These are phyloP conservation scores for Vigna reflexopilosa DNA, from an alignment of 306 rosid genomes.

Conservation along the genomic window DNA sequence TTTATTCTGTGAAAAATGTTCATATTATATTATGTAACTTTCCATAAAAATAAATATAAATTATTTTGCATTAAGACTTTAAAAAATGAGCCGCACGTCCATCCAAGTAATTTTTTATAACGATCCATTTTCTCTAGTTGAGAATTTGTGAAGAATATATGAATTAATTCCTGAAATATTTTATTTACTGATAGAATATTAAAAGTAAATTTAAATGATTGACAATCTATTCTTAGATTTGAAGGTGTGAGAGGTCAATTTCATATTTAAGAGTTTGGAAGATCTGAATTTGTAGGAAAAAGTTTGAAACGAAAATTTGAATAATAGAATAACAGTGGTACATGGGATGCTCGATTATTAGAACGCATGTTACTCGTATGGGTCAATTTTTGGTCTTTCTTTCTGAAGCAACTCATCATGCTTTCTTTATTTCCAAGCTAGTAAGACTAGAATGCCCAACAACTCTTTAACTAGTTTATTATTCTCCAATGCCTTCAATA, in stretches of 20 bases:
- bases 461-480: constrained; percentile 3
- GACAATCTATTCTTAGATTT: not conserved
- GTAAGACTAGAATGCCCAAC: constrained; percentile 4
- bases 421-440: not conserved
- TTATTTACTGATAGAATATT: not conserved
- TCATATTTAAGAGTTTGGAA: not conserved
- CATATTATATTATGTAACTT: not conserved
- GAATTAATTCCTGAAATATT: not conserved
- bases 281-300: not conserved
- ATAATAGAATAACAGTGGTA: not conserved
- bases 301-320: not conserved
- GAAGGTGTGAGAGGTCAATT: not conserved
- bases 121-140: not conserved
- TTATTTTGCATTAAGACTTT: not conserved
- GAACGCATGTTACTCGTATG: constrained; percentile 5
- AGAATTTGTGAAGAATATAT: not conserved
- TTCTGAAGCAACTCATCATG: constrained; percentile 15
- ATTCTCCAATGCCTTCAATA: not conserved
- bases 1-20: not conserved
- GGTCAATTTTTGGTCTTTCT: constrained; percentile 12
- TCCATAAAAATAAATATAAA: not conserved
- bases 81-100: not conserved
- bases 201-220: not conserved
- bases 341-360: constrained; percentile 20
- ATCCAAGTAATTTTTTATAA: not conserved